Base-by-base conservation (phyloP, 768 basidiomycete species). In the Amanita exitialis region DNA sequence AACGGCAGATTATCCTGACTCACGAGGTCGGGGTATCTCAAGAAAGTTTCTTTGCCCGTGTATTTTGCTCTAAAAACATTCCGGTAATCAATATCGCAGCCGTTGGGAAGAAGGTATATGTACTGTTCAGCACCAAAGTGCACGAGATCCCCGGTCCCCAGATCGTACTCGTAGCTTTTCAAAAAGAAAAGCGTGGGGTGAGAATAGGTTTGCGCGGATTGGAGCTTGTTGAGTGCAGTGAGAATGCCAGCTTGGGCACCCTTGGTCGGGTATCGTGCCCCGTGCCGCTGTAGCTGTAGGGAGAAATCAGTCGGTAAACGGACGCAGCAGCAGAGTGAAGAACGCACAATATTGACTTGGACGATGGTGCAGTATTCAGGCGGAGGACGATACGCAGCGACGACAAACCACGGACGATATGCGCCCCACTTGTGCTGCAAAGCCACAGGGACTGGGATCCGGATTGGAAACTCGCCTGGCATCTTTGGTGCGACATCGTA, bases 271-370 rank as follows among this genome's bases (percentile, higher is more conserved):
- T 73, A 90, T 28, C 90, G 78, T 1, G 86, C 79, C 2, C 88
- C 89, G 59, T 93, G 90, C 9, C 90, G 73, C 65, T 90, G 83
- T 7, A 93, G 68, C 88, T 90, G 45, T 13, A 42, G n/a, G 7
- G 25, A 13, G 30, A 27, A n/a, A 8, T 39, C 41, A 13, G 53
- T 6, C 51, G 38, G 45, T 6, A 9, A 18, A 37, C 38, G 1
- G 18, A n/a, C 34, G 25, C 32, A 18, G 34, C 9, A 30, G 43
- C 6, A 44, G 34, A 28, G 27, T 28, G 8, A 7, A 9, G 6
- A 28, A 64, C 80, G 54, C 60, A 83, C 82, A 39, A 83, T 75
- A 55, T 83, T 80, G 30, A 77, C 83, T 67, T 84, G 83, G n/a
- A 69, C 69, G 38, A 86, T 61, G 15, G 64, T 61, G 58, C 85